Percentiles rank a stretch among this genome's conserved stretches.
phyloP scores from a whole-genome alignment of 306 rosid genomes.

The Malus fusca region DNA sequence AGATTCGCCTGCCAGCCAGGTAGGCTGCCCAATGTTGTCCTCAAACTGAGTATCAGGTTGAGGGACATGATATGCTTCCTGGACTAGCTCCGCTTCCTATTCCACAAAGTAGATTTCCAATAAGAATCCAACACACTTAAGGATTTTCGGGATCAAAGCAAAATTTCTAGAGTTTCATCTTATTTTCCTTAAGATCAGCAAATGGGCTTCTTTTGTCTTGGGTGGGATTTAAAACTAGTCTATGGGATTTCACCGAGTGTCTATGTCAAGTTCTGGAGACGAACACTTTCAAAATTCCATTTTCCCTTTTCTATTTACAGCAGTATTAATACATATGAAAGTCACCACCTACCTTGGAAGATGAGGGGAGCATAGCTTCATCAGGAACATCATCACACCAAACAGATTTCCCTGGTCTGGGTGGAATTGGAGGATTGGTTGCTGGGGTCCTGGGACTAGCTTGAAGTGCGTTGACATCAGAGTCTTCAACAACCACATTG shows the following conservation, averaged over 20 bases:
- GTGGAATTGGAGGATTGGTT: constrained; percentile 55
- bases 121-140: constrained; percentile 7
- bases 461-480: constrained; percentile 24
- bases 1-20: constrained; percentile 72
- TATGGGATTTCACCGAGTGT: no score
- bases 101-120: constrained; percentile 7
- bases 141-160: not conserved
- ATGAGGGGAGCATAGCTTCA: constrained; percentile 20
- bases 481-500: constrained; percentile 31
- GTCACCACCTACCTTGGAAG: constrained; percentile 35
- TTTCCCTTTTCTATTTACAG: not conserved
- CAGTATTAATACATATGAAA: constrained; percentile 1
- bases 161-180: not conserved
- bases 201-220: not conserved
- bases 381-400: constrained; percentile 26
- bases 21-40: constrained; percentile 17
- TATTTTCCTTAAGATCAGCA: not conserved
- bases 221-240: no score
- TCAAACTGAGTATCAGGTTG: constrained; percentile 17
- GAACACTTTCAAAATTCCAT: not conserved
- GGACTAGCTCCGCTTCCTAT: constrained; percentile 37
- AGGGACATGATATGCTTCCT: constrained; percentile 21
- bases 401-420: constrained; percentile 37
- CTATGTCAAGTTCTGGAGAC: no score
- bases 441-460: constrained; percentile 73